phyloP scores from a whole-genome alignment of 2,329 filamentous ascomycete genomes.

The Colletotrichum chrysophilum region DNA sequence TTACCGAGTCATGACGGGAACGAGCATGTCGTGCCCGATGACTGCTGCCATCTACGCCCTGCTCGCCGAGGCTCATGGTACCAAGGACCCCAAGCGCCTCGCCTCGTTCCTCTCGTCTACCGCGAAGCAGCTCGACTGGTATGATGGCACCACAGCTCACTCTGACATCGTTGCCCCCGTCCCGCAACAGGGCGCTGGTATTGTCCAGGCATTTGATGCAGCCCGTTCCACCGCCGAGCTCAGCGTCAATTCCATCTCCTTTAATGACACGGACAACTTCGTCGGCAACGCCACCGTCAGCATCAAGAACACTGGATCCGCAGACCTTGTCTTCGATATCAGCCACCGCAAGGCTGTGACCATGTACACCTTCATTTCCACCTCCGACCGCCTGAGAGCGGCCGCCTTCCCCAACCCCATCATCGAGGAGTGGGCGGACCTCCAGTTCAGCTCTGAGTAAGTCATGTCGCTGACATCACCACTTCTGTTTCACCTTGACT shows the following conservation, averaged over 20 bases:
- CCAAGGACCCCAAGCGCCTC: constrained; percentile 52
- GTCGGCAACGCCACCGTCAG: constrained; percentile 52
- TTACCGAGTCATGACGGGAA: constrained; percentile 62
- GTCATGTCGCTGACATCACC: background rate
- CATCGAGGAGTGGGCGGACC: constrained; percentile 41
- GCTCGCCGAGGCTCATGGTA: constrained; percentile 54
- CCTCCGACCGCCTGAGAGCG: constrained; percentile 35
- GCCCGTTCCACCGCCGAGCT: constrained; percentile 59
- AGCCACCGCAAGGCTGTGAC: constrained; percentile 55
- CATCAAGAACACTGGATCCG: constrained; percentile 57
- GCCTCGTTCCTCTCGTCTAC: constrained; percentile 54
- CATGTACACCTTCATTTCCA: constrained; percentile 54
- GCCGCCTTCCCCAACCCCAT: constrained; percentile 51
- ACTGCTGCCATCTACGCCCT: constrained; percentile 60
- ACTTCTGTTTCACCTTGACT: accelerated
- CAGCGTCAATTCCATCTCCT: constrained; percentile 61
- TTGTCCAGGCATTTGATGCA: constrained; percentile 65
- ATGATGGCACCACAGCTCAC: constrained; percentile 40
- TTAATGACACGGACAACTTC: constrained; percentile 69
- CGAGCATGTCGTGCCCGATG: constrained; percentile 65
- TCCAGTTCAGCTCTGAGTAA: constrained; percentile 41
- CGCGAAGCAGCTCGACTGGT: constrained; percentile 53
- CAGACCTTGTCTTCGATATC: constrained; percentile 55
- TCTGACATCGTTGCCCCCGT: constrained; percentile 54
- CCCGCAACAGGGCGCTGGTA: constrained; percentile 63